Conservation (phyloP, 83 land plant genomes). For the Picea abies region DNA sequence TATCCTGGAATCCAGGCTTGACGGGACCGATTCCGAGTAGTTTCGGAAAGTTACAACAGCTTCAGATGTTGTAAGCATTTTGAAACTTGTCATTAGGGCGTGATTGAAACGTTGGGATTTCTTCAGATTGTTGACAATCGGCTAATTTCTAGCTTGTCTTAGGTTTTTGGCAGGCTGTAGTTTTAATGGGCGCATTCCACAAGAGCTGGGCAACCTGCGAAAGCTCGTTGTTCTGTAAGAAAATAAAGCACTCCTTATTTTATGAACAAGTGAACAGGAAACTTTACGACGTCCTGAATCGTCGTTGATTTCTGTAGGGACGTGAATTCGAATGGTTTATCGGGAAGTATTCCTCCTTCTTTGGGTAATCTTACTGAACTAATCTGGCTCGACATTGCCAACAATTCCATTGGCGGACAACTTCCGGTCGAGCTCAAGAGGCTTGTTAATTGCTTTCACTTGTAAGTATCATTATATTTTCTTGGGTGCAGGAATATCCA, state of each 20-base stretch:
- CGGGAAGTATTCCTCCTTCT: slow-evolving; percentile 48
- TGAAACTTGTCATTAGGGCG: neutral
- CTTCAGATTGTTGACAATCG: neutral
- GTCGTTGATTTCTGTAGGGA: slow-evolving; percentile 25
- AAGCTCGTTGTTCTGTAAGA: slow-evolving; percentile 40
- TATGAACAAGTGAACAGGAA: neutral
- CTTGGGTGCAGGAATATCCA: neutral
- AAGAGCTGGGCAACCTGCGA: slow-evolving; percentile 39
- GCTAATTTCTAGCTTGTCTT: slow-evolving; percentile 11
- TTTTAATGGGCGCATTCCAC: slow-evolving; percentile 57
- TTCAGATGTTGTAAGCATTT: slow-evolving; percentile 40
- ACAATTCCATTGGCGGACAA: slow-evolving; percentile 47
- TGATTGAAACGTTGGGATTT: neutral
- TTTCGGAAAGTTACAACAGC: slow-evolving; percentile 45
- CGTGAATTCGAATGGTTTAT: slow-evolving; percentile 51
- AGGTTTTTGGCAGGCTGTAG: slow-evolving; percentile 56
- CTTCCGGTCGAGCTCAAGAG: slow-evolving; percentile 55
- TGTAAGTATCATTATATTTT: slow-evolving; percentile 29
- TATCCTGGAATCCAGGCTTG: slow-evolving; percentile 49
- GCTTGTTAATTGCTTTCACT: slow-evolving; percentile 44
- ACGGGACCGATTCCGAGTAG: slow-evolving; percentile 39
- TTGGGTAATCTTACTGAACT: slow-evolving; percentile 50
- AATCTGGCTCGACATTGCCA: slow-evolving; percentile 56
- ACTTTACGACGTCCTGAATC: neutral
- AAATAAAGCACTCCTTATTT: neutral